These are phyloP conservation scores for Saccharomyces hybrid DNA, from an alignment of 1,139 yeast species.

Conservation along the genomic window DNA sequence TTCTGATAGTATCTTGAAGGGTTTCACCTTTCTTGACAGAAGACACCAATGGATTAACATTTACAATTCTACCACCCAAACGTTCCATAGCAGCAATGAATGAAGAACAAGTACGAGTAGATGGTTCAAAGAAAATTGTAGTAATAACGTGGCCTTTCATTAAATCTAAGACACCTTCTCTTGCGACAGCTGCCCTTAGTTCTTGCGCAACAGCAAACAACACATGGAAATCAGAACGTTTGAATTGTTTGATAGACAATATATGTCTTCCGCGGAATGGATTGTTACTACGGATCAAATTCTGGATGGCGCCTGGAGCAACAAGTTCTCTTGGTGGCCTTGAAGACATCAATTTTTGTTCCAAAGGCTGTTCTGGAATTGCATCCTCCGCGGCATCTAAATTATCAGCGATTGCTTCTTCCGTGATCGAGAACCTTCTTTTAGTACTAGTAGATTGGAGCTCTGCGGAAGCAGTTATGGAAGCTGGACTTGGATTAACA, in stretches of 20 bases:
- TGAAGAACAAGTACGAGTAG: constrained; percentile 92
- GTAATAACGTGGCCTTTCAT: constrained; percentile 87
- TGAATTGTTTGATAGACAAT: constrained; percentile 79
- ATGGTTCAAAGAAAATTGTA: constrained; percentile 96
- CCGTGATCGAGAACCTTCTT: constrained; percentile 38
- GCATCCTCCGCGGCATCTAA: constrained; percentile 43
- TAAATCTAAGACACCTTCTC: constrained; percentile 88
- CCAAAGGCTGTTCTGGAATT: constrained; percentile 45
- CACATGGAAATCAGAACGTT: constrained; percentile 81
- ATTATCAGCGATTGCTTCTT: constrained; percentile 39
- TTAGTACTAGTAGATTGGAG: constrained; percentile 25
- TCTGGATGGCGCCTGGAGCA: constrained; percentile 70
- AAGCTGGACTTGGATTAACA: constrained; percentile 31
- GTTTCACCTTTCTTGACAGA: constrained; percentile 98
- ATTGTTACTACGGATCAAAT: constrained; percentile 71
- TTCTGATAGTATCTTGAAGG: constrained; percentile 90
- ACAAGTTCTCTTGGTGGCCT: constrained; percentile 63
- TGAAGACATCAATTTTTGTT: constrained; percentile 53
- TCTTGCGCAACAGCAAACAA: constrained; percentile 97
- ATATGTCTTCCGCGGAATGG: constrained; percentile 86
- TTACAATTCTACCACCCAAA: constrained; percentile 94
- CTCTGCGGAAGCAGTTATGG: constrained; percentile 20
- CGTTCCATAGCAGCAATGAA: constrained; percentile 99
- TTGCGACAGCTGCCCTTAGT: constrained; percentile 93
- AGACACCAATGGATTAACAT: constrained; percentile 76